Base-by-base conservation (phyloP, 192 early-diverging fungal genomes). In the Rhizophagus prolifer region DNA sequence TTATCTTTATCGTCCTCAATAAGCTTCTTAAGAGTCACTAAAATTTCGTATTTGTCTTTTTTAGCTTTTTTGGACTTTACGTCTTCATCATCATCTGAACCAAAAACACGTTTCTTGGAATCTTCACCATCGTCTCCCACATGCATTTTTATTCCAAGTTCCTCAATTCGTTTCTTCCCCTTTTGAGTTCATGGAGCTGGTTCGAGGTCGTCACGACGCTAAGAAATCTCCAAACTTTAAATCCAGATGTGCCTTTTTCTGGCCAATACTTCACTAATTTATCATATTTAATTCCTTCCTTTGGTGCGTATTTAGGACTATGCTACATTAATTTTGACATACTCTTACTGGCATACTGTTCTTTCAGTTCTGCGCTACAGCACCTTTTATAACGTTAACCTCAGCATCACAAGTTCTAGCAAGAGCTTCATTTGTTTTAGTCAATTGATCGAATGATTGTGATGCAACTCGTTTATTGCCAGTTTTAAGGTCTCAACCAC, bases 221-320 rank as follows among this genome's bases (percentile, higher is more conserved):
- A 12, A 83, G 70, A 64, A 81, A 92, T 38, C 89, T 82, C 90
- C 90, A 92, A n/a, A 91, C 83, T 38, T 73, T 73, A 76, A 81
- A 84, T 14, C 86, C 87, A 13, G 75, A 74, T 21, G 80, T 70
- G 1, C 84, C 85, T 80, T 72, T 83, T 58, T 90, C 81, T 19
- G 76, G 82, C 90, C 90, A 91, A 79, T 91, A 90, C 58, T 84
- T 86, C 16, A 88, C 90, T 12, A 92, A 23, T 13, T 89, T 90
- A 78, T 92, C 90, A 72, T 92, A 91, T 19, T 90, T 85, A 25
- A 86, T 81, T 0, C 91, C 88, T 36, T 82, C 81, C 0, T 54
- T 59, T 1, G 90, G 89, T 2, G 88, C 88, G 77, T 75, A 92
- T 12, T 76, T 80, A 0, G 85, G 79, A 64, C 83, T 80, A 70